A percentile compares a stretch with the other conserved stretches of the same genome.
Conservation (phyloP, 768 basidiomycete genomes). For the Paxillus rubicundulus region DNA sequence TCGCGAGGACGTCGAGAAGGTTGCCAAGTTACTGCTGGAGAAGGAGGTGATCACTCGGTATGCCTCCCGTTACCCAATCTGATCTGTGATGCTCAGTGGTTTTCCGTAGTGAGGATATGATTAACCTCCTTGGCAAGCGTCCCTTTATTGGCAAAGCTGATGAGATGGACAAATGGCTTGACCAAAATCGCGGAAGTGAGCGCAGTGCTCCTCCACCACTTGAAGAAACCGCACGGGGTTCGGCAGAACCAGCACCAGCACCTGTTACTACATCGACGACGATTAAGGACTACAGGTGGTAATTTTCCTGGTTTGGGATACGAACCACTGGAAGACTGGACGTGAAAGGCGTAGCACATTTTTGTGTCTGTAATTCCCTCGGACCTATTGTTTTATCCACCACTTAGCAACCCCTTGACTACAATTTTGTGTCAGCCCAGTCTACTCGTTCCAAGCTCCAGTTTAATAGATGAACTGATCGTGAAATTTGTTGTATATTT, state of each 20-base stretch:
- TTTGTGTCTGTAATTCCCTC: constrained; percentile 28
- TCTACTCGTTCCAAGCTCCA: too few species aligned
- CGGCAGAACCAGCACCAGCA: constrained; percentile 42
- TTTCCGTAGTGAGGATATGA: constrained; percentile 77
- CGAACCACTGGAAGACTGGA: constrained; percentile 2
- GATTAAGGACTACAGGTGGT: constrained; percentile 30
- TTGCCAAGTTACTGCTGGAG: constrained; percentile 85
- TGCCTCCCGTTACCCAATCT: constrained; percentile 17
- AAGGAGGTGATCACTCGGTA: constrained; percentile 96
- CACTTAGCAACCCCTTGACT: neutral
- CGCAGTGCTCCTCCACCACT: constrained; percentile 65
- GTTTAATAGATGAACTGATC: too few species aligned
- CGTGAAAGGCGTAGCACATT: constrained; percentile 3
- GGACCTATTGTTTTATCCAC: constrained; percentile 1
- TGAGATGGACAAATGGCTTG: constrained; percentile 98
- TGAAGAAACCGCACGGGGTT: constrained; percentile 43
- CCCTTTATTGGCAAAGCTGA: constrained; percentile 77
- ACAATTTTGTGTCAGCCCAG: too few species aligned
- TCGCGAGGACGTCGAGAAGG: constrained; percentile 87
- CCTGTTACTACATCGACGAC: constrained; percentile 47
- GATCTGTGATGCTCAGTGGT: constrained; percentile 1
- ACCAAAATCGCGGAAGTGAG: constrained; percentile 62
- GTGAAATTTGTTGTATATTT: constrained; percentile 37
- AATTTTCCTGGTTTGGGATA: neutral
- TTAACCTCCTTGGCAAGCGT: constrained; percentile 73